These are phyloP conservation scores for Penicillium expansum DNA, from an alignment of 2,329 filamentous ascomycete genomes.

Conservation along the genomic window DNA sequence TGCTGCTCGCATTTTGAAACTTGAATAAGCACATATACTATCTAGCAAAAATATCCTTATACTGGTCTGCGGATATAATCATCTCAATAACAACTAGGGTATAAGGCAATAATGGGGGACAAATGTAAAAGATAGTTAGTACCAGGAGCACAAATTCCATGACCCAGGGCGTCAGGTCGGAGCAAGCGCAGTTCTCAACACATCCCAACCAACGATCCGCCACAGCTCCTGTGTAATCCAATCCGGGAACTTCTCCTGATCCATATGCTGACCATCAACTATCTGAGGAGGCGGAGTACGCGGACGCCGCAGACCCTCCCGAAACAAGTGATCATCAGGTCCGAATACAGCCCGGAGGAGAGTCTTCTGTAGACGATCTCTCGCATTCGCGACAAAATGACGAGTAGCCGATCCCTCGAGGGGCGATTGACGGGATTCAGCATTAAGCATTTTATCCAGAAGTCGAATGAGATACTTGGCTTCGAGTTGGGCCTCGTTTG, in stretches of 20 bases:
- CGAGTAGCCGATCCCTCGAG: background rate
- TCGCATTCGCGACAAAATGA: conserved; percentile 25
- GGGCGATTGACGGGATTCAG: background rate
- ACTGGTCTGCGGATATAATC: background rate
- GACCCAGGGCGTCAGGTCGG: background rate
- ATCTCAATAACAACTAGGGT: background rate
- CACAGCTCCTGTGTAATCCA: conserved; percentile 59
- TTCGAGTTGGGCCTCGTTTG: conserved; percentile 33
- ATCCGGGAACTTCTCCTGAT: conserved; percentile 43
- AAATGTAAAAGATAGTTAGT: background rate
- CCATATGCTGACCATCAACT: conserved; percentile 4
- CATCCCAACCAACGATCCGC: conserved; percentile 58
- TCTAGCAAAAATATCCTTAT: background rate
- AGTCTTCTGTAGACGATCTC: conserved; percentile 39
- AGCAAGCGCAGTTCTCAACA: conserved; percentile 19
- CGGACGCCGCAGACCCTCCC: conserved; percentile 27
- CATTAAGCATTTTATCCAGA: conserved; percentile 31
- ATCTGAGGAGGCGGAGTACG: conserved; percentile 19
- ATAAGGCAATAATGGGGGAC: background rate
- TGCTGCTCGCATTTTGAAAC: conserved; percentile 42
- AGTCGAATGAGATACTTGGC: conserved; percentile 37
- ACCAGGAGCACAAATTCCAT: background rate
- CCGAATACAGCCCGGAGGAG: conserved; percentile 45
- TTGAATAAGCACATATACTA: conserved; percentile 23
- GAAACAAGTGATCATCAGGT: conserved; percentile 31